Evolutionary conservation across 202 grass and related monocot species (phyloP).

Genomic region (Brachypodium distachyon): DNA sequence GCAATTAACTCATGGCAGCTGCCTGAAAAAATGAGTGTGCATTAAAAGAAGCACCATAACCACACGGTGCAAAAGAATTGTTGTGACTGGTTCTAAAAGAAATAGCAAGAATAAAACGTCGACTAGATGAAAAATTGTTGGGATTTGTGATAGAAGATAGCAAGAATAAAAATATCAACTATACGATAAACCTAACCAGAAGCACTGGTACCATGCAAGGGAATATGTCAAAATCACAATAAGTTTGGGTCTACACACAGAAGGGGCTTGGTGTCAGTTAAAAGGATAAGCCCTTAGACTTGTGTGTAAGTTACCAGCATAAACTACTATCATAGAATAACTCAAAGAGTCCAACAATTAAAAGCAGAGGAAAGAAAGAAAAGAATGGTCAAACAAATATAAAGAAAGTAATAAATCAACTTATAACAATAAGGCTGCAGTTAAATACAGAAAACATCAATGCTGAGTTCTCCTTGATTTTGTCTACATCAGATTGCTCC

Average conservation of each 20-base stretch:
- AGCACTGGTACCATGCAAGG: not conserved
- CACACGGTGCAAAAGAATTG: not conserved
- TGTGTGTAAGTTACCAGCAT: too few relatives aligned
- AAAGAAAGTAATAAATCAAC: constrained; percentile 2
- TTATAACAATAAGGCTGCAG: not conserved
- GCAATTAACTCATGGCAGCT: constrained; percentile 56
- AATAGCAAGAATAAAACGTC: too few relatives aligned
- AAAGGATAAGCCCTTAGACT: not conserved
- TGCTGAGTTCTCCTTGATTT: not conserved
- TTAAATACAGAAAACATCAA: too few relatives aligned
- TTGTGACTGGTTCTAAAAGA: too few relatives aligned
- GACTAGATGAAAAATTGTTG: too few relatives aligned
- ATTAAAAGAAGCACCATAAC: not conserved
- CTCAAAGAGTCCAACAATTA: not conserved
- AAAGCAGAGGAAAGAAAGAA: not conserved
- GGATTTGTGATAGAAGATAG: not conserved
- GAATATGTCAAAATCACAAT: not conserved
- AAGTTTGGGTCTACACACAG: not conserved
- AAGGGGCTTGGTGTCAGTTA: not conserved
- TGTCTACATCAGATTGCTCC: not conserved
- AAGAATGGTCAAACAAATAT: not conserved
- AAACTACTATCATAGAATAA: not conserved
- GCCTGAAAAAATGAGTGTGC: constrained; percentile 19
- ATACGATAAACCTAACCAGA: not conserved
- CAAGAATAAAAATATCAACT: not conserved